phyloP scores from a whole-genome alignment of 495 filamentous ascomycete species.

The Aspergillus conjunctus region DNA sequence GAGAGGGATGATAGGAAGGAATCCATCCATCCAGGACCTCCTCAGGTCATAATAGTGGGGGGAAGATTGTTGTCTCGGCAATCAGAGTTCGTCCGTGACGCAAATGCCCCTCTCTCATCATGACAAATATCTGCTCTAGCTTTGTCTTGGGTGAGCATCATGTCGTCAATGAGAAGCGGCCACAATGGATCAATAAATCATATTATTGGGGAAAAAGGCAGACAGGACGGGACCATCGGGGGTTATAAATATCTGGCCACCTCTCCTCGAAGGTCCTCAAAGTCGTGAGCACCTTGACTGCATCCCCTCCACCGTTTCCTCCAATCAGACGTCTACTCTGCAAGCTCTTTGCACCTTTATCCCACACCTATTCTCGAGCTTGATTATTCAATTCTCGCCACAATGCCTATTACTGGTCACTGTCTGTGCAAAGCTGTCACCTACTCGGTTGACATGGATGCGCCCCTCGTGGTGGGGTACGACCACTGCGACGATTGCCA shows the following conservation, averaged over 20 bases:
- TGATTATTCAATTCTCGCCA: slow-evolving; percentile 56
- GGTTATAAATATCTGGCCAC: slow-evolving; percentile 35
- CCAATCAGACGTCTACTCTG: slow-evolving; percentile 7
- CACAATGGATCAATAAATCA: neutral
- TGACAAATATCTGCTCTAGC: slow-evolving; percentile 26
- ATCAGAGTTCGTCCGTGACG: slow-evolving; percentile 17
- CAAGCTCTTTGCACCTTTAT: neutral
- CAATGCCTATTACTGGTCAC: slow-evolving; percentile 67
- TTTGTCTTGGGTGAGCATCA: slow-evolving; percentile 6
- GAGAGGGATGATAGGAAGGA: neutral
- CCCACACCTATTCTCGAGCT: slow-evolving; percentile 25
- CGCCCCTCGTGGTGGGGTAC: slow-evolving; percentile 59
- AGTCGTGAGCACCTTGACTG: slow-evolving; percentile 38
- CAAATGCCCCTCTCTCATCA: slow-evolving; percentile 12
- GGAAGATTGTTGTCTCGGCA: neutral
- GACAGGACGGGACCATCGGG: neutral
- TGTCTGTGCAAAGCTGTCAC: slow-evolving; percentile 71
- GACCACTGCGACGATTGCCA: slow-evolving; percentile 77
- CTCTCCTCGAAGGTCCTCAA: slow-evolving; percentile 34
- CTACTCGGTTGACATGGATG: slow-evolving; percentile 59
- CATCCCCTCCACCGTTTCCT: slow-evolving; percentile 8
- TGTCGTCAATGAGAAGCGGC: slow-evolving; percentile 14
- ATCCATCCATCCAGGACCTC: too few species aligned
- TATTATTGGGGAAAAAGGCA: neutral
- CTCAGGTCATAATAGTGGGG: neutral